phyloP scores from a whole-genome alignment of 2,329 filamentous ascomycete genomes.

The Pseudogymnoascus sp. region DNA sequence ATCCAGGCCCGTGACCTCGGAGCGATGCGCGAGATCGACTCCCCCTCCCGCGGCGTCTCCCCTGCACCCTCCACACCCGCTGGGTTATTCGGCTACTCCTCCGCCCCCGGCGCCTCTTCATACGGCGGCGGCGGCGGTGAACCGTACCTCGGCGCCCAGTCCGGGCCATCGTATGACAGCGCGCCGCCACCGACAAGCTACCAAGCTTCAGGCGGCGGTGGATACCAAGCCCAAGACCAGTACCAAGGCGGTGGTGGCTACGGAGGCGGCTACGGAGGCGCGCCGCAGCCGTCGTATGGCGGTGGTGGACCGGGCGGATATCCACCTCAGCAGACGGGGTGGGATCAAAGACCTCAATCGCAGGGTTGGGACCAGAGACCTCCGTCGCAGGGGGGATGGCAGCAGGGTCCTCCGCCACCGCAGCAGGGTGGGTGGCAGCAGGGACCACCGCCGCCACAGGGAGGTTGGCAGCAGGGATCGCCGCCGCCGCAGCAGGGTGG shows the following conservation, averaged over 20 bases:
- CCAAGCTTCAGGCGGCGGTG: constrained; percentile 7
- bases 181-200: not conserved
- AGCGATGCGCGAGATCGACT: constrained; percentile 45
- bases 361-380: constrained; percentile 27
- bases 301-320: constrained; percentile 27
- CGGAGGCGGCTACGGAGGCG: constrained; percentile 13
- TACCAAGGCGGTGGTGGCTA: constrained; percentile 3
- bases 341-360: constrained; percentile 18
- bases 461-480: constrained; percentile 19
- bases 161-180: constrained; percentile 18
- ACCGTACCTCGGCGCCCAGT: constrained; percentile 15
- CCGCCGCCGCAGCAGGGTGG: constrained; percentile 22
- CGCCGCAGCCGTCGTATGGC: constrained; percentile 5
- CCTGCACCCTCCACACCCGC: constrained; percentile 17
- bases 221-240: constrained; percentile 11
- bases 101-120: constrained; percentile 9
- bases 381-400: constrained; percentile 19
- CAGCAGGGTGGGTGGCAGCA: constrained; percentile 19
- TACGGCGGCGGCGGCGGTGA: not conserved
- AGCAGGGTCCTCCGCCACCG: constrained; percentile 19
- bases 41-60: constrained; percentile 26
- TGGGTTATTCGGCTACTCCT: constrained; percentile 22
- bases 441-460: constrained; percentile 20
- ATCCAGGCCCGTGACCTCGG: constrained; percentile 52
- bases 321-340: constrained; percentile 28